These are phyloP conservation scores for Sclerotinia trifoliorum DNA, from an alignment of 2,329 filamentous ascomycete species.

Conservation along the genomic window DNA sequence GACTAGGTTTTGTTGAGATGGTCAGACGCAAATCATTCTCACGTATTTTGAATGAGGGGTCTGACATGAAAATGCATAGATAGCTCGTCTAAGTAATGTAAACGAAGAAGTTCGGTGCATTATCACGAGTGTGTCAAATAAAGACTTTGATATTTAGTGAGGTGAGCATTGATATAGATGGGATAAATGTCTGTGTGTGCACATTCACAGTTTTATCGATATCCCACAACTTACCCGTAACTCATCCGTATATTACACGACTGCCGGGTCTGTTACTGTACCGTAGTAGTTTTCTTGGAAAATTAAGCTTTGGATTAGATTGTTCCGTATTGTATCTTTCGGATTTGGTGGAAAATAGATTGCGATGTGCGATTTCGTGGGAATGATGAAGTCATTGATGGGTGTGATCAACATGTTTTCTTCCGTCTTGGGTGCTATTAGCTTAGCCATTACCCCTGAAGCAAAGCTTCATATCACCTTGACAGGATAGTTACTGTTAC, in stretches of 20 bases:
- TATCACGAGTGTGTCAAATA: not conserved
- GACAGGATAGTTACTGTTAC: not conserved
- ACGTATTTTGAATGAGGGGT: not conserved
- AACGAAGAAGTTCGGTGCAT: conserved; percentile 6
- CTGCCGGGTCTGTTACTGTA: not conserved
- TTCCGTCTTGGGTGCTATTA: not conserved
- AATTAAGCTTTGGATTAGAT: not conserved
- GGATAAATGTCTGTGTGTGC: conserved; percentile 1
- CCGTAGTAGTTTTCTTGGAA: not conserved
- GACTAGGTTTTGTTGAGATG: conserved; percentile 6
- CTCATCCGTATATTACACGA: conserved; percentile 2
- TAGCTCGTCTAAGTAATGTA: not conserved
- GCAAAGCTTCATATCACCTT: not conserved
- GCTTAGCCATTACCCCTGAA: not conserved
- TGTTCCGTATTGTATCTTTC: not conserved
- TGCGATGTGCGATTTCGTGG: conserved; percentile 1
- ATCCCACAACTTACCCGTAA: not conserved
- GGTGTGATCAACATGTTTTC: not conserved
- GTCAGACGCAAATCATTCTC: conserved; percentile 1
- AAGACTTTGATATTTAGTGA: not conserved
- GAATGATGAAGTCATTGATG: not conserved
- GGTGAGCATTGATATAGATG: not conserved
- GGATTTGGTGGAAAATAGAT: not conserved
- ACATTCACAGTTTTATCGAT: not conserved
- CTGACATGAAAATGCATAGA: not conserved